A percentile compares a stretch with the other conserved stretches of the same genome.
phyloP scores from a whole-genome alignment of 225 moss, liverwort and hornwort species.

The Thuidium tamariscinum region DNA sequence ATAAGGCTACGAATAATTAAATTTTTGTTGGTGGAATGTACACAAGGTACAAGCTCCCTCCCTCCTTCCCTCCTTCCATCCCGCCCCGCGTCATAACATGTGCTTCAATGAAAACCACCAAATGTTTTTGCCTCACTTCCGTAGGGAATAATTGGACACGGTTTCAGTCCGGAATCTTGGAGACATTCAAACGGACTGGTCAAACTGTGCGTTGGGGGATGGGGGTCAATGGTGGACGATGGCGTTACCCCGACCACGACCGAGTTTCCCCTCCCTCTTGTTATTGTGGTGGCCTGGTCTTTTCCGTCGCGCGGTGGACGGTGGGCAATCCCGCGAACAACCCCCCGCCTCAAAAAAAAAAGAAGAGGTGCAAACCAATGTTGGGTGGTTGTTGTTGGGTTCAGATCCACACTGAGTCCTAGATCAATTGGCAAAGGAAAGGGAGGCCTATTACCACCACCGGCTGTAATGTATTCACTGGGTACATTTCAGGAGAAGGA shows the following conservation, averaged over 20 bases:
- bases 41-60: not conserved
- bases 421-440: no score
- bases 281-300: not conserved
- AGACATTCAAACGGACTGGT: not conserved
- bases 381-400: not conserved
- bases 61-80: not conserved
- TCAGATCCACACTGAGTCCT: not conserved
- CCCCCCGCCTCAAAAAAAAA: not conserved
- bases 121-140: no score
- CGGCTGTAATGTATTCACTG: rapidly evolving
- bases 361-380: not conserved
- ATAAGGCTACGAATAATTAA: not conserved
- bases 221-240: not conserved
- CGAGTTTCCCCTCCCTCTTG: not conserved
- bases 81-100: not conserved
- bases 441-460: not conserved
- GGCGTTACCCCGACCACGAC: not conserved
- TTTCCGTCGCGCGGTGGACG: not conserved
- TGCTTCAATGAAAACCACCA: not conserved
- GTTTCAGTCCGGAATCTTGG: not conserved
- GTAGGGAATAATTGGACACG: not conserved
- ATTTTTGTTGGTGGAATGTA: not conserved
- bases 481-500: not conserved
- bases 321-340: not conserved
- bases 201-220: not conserved